Evolutionary conservation across 108 stramenopile species (phyloP).

Genomic region (Bacterosira constricta): DNA sequence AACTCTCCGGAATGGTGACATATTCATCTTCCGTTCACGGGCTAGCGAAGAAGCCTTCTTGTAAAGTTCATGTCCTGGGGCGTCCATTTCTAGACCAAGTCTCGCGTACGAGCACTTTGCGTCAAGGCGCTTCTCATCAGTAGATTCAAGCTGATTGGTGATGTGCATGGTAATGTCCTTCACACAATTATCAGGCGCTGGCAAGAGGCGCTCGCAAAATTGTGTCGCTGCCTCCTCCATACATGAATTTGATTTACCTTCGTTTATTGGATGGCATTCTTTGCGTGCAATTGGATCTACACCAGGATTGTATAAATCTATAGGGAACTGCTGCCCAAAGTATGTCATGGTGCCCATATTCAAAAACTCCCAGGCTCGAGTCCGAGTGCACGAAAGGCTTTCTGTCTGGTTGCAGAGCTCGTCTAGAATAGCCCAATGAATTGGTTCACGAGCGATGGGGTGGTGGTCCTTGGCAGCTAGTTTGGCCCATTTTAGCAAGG

Average conservation of each 20-base stretch:
- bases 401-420: constrained; percentile 42
- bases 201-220: constrained; percentile 38
- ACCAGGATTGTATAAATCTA: constrained; percentile 51
- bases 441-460: constrained; percentile 50
- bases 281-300: constrained; percentile 39
- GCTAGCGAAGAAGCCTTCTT: constrained; percentile 28
- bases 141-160: constrained; percentile 20
- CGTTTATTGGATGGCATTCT: constrained; percentile 12
- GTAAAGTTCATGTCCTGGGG: constrained; percentile 43
- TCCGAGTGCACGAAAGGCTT: constrained; percentile 27
- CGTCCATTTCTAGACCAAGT: constrained; percentile 50
- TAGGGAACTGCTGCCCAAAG: constrained; percentile 38
- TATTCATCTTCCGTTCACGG: constrained; percentile 34
- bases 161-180: constrained; percentile 43
- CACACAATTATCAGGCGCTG: constrained; percentile 39
- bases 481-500: constrained; percentile 51
- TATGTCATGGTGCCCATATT: constrained; percentile 51
- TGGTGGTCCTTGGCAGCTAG: constrained; percentile 46
- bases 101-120: constrained; percentile 52
- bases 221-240: constrained; percentile 34
- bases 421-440: constrained; percentile 48
- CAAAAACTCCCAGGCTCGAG: constrained; percentile 48
- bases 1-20: constrained; percentile 47
- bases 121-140: constrained; percentile 32
- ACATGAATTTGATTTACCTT: constrained; percentile 8